Conservation (phyloP, 331 rosid species). For the Rhamnella rubrinervis region DNA sequence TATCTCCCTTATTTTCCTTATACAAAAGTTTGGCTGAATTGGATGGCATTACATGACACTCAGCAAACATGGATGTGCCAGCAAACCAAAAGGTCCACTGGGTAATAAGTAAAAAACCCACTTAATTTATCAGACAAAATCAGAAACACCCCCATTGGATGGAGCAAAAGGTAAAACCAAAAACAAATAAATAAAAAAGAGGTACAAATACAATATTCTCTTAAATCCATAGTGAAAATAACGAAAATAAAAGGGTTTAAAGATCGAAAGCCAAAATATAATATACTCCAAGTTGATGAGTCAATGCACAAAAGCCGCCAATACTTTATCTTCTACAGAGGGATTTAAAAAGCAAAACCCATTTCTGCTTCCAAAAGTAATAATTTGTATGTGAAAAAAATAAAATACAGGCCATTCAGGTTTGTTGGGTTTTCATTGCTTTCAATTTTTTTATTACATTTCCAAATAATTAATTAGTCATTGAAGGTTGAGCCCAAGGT, state of each 20-base stretch:
- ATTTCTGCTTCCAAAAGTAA: constrained; percentile 22
- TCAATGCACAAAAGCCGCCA: constrained; percentile 35
- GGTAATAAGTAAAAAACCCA: constrained; percentile 39
- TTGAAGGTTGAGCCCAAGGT: constrained; percentile 25
- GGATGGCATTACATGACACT: constrained; percentile 49
- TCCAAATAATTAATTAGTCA: constrained; percentile 10
- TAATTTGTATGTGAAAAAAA: constrained; percentile 14
- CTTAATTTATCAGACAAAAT: constrained; percentile 18
- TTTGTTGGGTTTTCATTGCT: constrained; percentile 12
- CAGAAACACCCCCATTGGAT: constrained; percentile 19
- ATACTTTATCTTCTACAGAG: constrained; percentile 23
- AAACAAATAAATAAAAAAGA: background rate
- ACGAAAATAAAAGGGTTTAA: constrained; percentile 15
- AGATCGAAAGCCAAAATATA: constrained; percentile 37
- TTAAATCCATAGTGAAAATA: constrained; percentile 18
- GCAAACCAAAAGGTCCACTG: constrained; percentile 32
- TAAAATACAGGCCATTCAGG: constrained; percentile 5
- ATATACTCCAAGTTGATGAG: constrained; percentile 28
- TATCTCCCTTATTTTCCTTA: constrained; percentile 16
- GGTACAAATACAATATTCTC: no score
- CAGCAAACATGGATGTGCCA: constrained; percentile 22
- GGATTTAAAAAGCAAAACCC: background rate
- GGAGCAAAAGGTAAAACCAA: constrained; percentile 22
- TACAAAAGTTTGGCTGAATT: constrained; percentile 42
- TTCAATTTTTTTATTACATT: background rate